Evolutionary conservation across 1,284 basidiomycete genomes (phyloP).

Genomic region (Malassezia japonica): DNA sequence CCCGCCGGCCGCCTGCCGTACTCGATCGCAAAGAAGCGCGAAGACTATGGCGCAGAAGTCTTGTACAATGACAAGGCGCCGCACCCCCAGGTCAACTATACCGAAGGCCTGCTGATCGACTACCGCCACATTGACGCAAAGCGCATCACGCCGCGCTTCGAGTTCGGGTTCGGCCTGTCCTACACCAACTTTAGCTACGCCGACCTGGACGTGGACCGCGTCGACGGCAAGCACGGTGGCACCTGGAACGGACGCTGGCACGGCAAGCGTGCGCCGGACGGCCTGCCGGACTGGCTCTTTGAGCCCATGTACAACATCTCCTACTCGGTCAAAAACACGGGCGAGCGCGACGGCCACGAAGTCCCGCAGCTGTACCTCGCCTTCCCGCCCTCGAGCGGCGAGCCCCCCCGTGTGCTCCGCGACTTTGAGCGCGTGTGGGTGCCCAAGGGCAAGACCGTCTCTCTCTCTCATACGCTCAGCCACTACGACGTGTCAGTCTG

Average conservation of each 20-base stretch:
- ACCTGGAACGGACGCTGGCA: slow-evolving; percentile 23
- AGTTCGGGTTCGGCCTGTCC: slow-evolving; percentile 35
- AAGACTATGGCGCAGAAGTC: slow-evolving; percentile 21
- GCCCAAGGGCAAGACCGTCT: slow-evolving; percentile 16
- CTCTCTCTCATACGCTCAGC: slow-evolving; percentile 22
- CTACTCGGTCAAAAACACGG: slow-evolving; percentile 31
- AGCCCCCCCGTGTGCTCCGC: slow-evolving; percentile 36
- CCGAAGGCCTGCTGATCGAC: slow-evolving; percentile 32
- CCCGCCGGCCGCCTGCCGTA: slow-evolving; percentile 37
- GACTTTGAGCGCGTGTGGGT: slow-evolving; percentile 29
- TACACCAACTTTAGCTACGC: slow-evolving; percentile 35
- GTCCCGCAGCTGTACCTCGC: slow-evolving; percentile 36
- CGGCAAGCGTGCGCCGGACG: slow-evolving; percentile 14
- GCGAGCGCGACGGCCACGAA: slow-evolving; percentile 29
- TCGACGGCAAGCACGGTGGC: slow-evolving; percentile 15
- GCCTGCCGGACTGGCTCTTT: slow-evolving; percentile 34
- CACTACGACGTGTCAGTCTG: slow-evolving; percentile 34
- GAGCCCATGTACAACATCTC: slow-evolving; percentile 24
- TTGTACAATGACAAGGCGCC: slow-evolving; percentile 27
- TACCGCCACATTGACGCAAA: slow-evolving; percentile 30
- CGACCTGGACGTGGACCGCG: slow-evolving; percentile 9
- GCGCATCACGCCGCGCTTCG: slow-evolving; percentile 29
- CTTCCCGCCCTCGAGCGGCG: slow-evolving; percentile 28
- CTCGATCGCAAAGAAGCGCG: slow-evolving; percentile 31
- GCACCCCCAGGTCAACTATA: slow-evolving; percentile 34